Conservation (phyloP, 768 basidiomycete species). For the Pleurotus salmoneostramineus region DNA sequence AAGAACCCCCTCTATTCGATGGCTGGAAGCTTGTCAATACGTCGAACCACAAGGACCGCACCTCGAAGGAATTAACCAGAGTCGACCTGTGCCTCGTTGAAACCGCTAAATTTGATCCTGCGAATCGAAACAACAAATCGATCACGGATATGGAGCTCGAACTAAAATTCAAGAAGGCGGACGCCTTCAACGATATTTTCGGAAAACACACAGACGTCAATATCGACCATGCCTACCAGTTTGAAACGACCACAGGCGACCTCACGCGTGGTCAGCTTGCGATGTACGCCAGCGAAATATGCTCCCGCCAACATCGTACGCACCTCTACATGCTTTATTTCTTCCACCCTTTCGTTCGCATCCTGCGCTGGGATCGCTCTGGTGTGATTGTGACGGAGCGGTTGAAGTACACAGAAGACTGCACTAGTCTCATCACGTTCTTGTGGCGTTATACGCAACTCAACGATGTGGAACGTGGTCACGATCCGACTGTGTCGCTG, state of each 20-base stretch:
- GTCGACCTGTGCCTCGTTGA: conserved; percentile 2
- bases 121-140: neutral
- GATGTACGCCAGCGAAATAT: conserved; percentile 18
- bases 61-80: neutral
- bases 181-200: neutral
- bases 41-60: conserved; percentile 7
- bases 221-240: neutral
- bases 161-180: neutral
- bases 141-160: neutral
- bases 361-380: conserved; percentile 30
- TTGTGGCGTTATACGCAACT: conserved; percentile 17
- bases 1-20: neutral
- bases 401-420: conserved; percentile 17
- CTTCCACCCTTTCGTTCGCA: conserved; percentile 17
- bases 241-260: neutral
- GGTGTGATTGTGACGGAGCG: conserved; percentile 21
- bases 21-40: conserved; percentile 10
- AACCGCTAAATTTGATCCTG: neutral
- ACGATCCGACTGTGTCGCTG: neutral
- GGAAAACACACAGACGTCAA: neutral
- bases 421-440: conserved; percentile 17
- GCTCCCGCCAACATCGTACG: conserved; percentile 23
- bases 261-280: conserved; percentile 18
- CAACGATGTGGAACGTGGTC: neutral
- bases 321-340: conserved; percentile 26